These are phyloP conservation scores for Conidiobolus incongruus DNA, from an alignment of 371 early-diverging fungal species.

Conservation along the genomic window DNA sequence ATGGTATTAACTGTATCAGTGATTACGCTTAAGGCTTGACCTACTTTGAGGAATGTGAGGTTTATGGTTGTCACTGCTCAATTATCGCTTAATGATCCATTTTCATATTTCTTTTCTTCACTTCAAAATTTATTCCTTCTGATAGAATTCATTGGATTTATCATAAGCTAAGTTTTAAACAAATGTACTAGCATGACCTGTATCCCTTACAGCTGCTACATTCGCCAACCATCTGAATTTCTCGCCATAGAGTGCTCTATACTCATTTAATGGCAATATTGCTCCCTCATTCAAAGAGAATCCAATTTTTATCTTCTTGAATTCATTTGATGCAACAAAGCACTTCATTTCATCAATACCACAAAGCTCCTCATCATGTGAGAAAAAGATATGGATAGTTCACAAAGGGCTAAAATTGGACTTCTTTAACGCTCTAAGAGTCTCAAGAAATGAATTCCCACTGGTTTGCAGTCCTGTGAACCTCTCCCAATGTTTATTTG, in stretches of 20 bases:
- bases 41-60: neutral
- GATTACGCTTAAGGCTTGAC: neutral
- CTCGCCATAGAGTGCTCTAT: conserved; percentile 57
- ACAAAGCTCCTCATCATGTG: neutral
- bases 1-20: neutral
- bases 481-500: conserved; percentile 60
- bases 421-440: conserved; percentile 32
- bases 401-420: no score
- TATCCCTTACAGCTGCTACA: conserved; percentile 9
- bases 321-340: neutral
- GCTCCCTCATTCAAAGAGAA: conserved; percentile 8
- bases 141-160: no score
- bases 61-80: neutral
- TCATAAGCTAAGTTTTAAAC: no score
- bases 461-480: conserved; percentile 67
- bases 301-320: neutral
- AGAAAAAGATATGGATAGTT: no score
- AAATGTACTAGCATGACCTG: no score
- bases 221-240: conserved; percentile 44
- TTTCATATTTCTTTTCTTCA: no score
- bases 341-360: neutral
- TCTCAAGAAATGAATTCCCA: conserved; percentile 49
- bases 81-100: no score
- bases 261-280: conserved; percentile 24
- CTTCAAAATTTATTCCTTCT: no score